Percentiles rank a stretch among this genome's conserved stretches.
phyloP scores from a whole-genome alignment of 2,329 filamentous ascomycete species.

The Aspergillus tamarii region DNA sequence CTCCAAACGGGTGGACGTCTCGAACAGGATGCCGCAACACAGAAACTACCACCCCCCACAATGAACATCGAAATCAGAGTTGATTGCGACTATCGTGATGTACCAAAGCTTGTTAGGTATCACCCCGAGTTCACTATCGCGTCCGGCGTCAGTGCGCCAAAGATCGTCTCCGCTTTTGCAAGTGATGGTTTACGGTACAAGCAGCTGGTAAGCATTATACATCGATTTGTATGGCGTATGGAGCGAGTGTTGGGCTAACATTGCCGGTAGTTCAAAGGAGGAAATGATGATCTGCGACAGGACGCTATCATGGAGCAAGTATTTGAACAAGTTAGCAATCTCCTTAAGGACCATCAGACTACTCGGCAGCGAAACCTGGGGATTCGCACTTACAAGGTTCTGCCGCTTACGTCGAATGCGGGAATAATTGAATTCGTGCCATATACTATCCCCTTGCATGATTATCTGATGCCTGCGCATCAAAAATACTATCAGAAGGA shows the following conservation, averaged over 20 bases:
- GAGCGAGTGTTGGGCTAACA: slow-evolving; percentile 13
- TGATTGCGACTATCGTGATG: slow-evolving; percentile 72
- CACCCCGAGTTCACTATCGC: slow-evolving; percentile 81
- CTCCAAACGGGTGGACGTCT: slow-evolving; percentile 66
- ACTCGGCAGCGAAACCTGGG: slow-evolving; percentile 87
- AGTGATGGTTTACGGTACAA: slow-evolving; percentile 80
- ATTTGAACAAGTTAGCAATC: slow-evolving; percentile 90
- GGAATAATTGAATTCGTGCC: slow-evolving; percentile 97
- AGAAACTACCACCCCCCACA: slow-evolving; percentile 83
- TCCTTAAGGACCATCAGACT: slow-evolving; percentile 81
- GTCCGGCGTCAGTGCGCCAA: slow-evolving; percentile 87
- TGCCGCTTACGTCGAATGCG: slow-evolving; percentile 80
- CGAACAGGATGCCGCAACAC: slow-evolving; percentile 63
- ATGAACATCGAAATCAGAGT: slow-evolving; percentile 77
- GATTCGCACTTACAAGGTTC: slow-evolving; percentile 95
- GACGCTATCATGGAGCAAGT: slow-evolving; percentile 99
- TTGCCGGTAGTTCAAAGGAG: slow-evolving; percentile 73
- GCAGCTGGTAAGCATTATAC: slow-evolving; percentile 66
- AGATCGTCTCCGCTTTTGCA: slow-evolving; percentile 82
- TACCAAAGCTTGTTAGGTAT: slow-evolving; percentile 75
- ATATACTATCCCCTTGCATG: slow-evolving; percentile 87
- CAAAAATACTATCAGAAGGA: slow-evolving; percentile 84
- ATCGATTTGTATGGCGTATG: neutral
- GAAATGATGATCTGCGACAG: slow-evolving; percentile 93
- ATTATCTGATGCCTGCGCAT: slow-evolving; percentile 90